Base-by-base conservation (phyloP, 2,329 filamentous ascomycete species). In the Neophaeococcomyces aloes region DNA sequence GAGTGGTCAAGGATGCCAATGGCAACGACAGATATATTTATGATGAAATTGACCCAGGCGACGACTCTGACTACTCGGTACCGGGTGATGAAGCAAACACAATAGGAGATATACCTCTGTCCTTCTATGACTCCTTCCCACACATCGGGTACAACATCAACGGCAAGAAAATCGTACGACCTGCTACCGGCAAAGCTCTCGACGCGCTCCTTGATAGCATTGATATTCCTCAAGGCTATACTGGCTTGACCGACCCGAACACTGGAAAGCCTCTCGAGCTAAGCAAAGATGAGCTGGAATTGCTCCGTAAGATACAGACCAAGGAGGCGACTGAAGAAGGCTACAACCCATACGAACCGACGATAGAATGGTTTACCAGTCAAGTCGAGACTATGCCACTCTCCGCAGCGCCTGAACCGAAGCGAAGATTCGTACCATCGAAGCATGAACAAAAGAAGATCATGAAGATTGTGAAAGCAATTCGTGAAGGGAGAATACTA, bases 121-220 rank as follows among this genome's bases (percentile, higher is more conserved):
- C 84, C 2, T 96, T 94, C 66, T 98, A 98, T 69, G 91, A 98
- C 62, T 83, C 86, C 29, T 98, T 95, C 61, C 91, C 91, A 39
- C 91, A 98, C 62, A 95, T 98, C 60, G 91, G 91, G 47, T 98
- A 98, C 66, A 86, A 95, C 57, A 96, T 98, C 68, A 94, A 98
- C 63, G 91, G 91, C 63, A 95, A 93, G 75, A 93, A 85, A 65
- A 94, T 98, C 52, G 85, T 94, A 80, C 83, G 91, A 41, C 91
- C 91, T 5, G 91, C 93, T 3, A 89, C 87, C 54, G 89, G 89
- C 41, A 83, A 94, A 61, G 91, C 91, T 29, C 69, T 98, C 25
- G 91, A 98, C 69, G 86, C 87, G 10, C 73, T 98, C 33, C 72
- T 98, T 7, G 89, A 98, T 57, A 95, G 85, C 65, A 98, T 98